Evolutionary conservation across 176 grass and related monocot genomes (phyloP).

Genomic region (Luzula sylvatica): DNA sequence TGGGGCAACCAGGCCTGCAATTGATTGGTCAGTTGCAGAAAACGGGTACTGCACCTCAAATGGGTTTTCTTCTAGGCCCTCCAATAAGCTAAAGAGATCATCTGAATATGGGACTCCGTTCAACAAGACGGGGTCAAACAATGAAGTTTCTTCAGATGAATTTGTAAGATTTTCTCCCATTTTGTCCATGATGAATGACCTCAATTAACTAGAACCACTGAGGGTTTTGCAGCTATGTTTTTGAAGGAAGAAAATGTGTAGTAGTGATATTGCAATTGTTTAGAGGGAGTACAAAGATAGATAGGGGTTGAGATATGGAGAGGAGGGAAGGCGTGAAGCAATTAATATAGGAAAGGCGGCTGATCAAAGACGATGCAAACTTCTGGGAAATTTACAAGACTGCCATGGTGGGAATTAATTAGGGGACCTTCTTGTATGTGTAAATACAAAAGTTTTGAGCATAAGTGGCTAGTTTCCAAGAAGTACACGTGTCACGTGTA

Average conservation of each 20-base stretch:
- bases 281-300: too few species aligned
- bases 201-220: too few species aligned
- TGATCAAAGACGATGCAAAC: background rate
- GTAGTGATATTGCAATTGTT: too few species aligned
- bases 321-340: too few species aligned
- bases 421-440: background rate
- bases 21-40: background rate
- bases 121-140: background rate
- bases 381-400: background rate
- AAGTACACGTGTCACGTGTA: too few species aligned
- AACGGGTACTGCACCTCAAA: background rate
- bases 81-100: constrained; percentile 58
- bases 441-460: too few species aligned
- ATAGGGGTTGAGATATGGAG: too few species aligned
- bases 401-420: background rate
- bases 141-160: constrained; percentile 7
- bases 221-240: too few species aligned
- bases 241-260: too few species aligned
- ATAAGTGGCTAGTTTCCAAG: too few species aligned
- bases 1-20: background rate
- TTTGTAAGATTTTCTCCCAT: constrained; percentile 2
- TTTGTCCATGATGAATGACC: background rate
- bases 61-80: constrained; percentile 46
- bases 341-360: background rate
- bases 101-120: constrained; percentile 4